A percentile compares a stretch with the other conserved stretches of the same genome.
These are phyloP conservation scores for Suillus spraguei DNA, from an alignment of 768 basidiomycete genomes.

Conservation along the genomic window DNA sequence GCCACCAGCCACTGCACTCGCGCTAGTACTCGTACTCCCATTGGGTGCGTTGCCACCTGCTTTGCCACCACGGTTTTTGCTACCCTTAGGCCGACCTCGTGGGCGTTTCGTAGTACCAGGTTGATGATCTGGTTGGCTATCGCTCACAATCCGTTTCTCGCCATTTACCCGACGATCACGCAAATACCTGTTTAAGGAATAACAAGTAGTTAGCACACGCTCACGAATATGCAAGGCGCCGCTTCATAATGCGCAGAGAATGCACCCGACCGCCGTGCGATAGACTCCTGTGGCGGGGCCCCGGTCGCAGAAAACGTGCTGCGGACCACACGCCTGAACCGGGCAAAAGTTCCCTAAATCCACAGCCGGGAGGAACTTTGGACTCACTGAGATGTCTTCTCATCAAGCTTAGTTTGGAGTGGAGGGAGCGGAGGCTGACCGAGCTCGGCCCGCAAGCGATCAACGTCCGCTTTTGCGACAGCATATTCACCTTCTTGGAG, in stretches of 20 bases:
- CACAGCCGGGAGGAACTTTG: slow-evolving; percentile 15
- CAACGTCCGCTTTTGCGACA: slow-evolving; percentile 74
- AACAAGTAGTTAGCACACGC: slow-evolving; percentile 17
- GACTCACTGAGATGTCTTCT: slow-evolving; percentile 58
- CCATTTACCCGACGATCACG: slow-evolving; percentile 63
- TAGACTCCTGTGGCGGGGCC: neutral
- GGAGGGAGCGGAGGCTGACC: slow-evolving; percentile 75
- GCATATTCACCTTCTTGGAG: slow-evolving; percentile 81
- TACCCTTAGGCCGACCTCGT: slow-evolving; percentile 70
- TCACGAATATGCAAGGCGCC: slow-evolving; percentile 4
- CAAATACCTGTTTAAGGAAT: slow-evolving; percentile 47
- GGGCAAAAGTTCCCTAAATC: neutral
- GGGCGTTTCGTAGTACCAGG: slow-evolving; percentile 48
- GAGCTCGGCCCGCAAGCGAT: slow-evolving; percentile 72
- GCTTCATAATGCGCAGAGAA: neutral
- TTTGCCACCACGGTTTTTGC: slow-evolving; percentile 50
- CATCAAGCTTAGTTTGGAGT: slow-evolving; percentile 73
- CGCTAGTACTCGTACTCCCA: slow-evolving; percentile 15
- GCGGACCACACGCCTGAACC: slow-evolving; percentile 3
- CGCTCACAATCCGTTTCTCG: slow-evolving; percentile 33
- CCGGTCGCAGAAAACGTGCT: neutral
- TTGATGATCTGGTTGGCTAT: slow-evolving; percentile 32
- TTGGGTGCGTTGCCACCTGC: slow-evolving; percentile 9
- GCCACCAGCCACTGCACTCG: slow-evolving; percentile 14
- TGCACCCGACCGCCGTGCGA: neutral